phyloP scores from a whole-genome alignment of 73 alveolate species.

The Halteria grandinella region DNA sequence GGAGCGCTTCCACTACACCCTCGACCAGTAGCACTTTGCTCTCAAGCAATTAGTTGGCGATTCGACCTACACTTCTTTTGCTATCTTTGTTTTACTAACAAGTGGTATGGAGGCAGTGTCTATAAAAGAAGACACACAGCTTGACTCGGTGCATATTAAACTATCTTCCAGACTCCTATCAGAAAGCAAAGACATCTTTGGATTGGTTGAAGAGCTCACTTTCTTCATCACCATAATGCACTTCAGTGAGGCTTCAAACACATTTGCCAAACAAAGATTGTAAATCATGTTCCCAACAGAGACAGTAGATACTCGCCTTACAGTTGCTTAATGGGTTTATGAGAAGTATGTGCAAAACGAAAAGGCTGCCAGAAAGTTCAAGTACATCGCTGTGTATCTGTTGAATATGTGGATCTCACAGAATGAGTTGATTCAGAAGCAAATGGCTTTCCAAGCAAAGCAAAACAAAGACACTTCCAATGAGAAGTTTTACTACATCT shows the following conservation, averaged over 20 bases:
- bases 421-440: not conserved
- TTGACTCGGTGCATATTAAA: slow-evolving; percentile 10
- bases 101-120: slow-evolving; percentile 6
- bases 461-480: not conserved
- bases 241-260: slow-evolving; percentile 6
- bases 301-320: slow-evolving; percentile 1
- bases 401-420: not conserved
- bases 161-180: not conserved
- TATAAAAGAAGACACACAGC: slow-evolving; percentile 21
- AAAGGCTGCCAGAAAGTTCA: slow-evolving; percentile 8
- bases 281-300: not conserved
- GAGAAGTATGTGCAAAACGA: not conserved
- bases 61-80: not conserved
- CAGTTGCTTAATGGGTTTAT: slow-evolving; percentile 8
- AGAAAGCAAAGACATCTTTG: not conserved
- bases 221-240: not conserved
- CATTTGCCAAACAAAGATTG: not conserved
- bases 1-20: not conserved
- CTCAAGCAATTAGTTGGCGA: not conserved
- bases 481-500: slow-evolving; percentile 8
- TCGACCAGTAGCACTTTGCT: too few relatives aligned
- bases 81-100: not conserved
- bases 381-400: slow-evolving; percentile 2
- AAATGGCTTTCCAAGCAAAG: not conserved
- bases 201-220: slow-evolving; percentile 7